Evolutionary conservation across 2,329 filamentous ascomycete genomes (phyloP).

Genomic region (Moelleriella libera): DNA sequence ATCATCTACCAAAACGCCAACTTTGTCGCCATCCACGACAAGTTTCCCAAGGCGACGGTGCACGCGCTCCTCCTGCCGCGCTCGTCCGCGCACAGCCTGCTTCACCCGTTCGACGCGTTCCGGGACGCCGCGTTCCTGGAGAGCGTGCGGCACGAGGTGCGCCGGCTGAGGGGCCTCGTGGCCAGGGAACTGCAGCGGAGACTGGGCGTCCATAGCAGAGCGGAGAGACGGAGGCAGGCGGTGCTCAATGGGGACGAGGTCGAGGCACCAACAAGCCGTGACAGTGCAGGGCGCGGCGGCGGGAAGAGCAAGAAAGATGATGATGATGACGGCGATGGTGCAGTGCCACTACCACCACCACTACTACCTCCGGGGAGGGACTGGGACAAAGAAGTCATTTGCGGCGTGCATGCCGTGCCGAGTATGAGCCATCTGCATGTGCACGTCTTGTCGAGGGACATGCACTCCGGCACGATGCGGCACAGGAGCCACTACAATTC

Average conservation of each 20-base stretch:
- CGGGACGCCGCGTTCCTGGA: constrained; percentile 55
- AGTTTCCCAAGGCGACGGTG: constrained; percentile 72
- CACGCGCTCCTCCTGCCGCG: constrained; percentile 85
- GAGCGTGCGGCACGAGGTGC: constrained; percentile 45
- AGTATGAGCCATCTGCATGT: constrained; percentile 89
- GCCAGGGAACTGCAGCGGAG: constrained; percentile 60
- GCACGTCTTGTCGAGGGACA: constrained; percentile 73
- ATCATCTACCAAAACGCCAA: constrained; percentile 53
- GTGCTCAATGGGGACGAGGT: constrained; percentile 46
- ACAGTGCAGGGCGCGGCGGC: not conserved
- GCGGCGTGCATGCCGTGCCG: constrained; percentile 75
- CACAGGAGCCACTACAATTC: constrained; percentile 86
- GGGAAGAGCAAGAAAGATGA: too few relatives aligned
- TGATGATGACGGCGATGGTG: constrained; percentile 4
- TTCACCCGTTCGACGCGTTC: constrained; percentile 69
- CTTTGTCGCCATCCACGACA: constrained; percentile 68
- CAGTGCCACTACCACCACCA: too few relatives aligned
- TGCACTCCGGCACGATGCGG: constrained; percentile 56
- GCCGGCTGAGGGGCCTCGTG: constrained; percentile 48
- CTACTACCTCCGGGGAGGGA: constrained; percentile 57
- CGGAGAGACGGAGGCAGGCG: constrained; percentile 51
- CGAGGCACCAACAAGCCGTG: not conserved
- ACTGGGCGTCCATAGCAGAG: constrained; percentile 47
- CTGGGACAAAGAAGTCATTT: constrained; percentile 60
- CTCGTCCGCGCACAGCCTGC: constrained; percentile 38